Evolutionary conservation across 176 grass and related monocot species (phyloP).

Genomic region (Cenchrus fungigraminus): DNA sequence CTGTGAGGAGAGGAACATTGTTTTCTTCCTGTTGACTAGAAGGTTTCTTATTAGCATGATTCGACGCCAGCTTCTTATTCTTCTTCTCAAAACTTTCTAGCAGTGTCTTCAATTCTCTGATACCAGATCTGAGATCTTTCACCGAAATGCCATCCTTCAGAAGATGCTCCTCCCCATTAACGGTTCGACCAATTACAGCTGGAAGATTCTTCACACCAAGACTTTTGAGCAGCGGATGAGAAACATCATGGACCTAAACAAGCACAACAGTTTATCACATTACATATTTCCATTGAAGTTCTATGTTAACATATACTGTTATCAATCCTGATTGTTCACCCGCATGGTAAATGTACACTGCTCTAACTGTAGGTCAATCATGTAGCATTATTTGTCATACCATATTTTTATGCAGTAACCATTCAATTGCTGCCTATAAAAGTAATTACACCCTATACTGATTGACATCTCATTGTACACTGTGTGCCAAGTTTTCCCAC

Average conservation of each 20-base stretch:
- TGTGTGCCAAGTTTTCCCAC: conserved; percentile 15
- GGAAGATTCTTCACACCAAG: conserved; percentile 73
- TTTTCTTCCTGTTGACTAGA: conserved; percentile 28
- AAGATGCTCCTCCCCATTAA: conserved; percentile 68
- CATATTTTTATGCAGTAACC: conserved; percentile 1
- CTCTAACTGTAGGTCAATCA: background rate
- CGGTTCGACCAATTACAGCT: conserved; percentile 57
- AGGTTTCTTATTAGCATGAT: conserved; percentile 60
- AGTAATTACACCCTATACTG: background rate
- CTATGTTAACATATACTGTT: background rate
- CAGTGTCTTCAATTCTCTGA: conserved; percentile 63
- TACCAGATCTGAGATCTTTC: conserved; percentile 82
- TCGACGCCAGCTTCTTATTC: conserved; percentile 64
- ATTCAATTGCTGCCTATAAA: background rate
- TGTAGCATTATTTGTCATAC: background rate
- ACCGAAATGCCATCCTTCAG: conserved; percentile 77
- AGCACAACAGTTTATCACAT: conserved; percentile 12
- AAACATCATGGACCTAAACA: conserved; percentile 69
- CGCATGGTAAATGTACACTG: background rate
- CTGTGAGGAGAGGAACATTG: conserved; percentile 62
- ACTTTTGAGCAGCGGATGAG: conserved; percentile 68
- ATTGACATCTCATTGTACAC: background rate
- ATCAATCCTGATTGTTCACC: background rate
- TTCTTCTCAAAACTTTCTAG: conserved; percentile 86
- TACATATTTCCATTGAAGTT: background rate